phyloP scores from a whole-genome alignment of 2,329 filamentous ascomycete species.

The Chrysosporium keratinophilum region DNA sequence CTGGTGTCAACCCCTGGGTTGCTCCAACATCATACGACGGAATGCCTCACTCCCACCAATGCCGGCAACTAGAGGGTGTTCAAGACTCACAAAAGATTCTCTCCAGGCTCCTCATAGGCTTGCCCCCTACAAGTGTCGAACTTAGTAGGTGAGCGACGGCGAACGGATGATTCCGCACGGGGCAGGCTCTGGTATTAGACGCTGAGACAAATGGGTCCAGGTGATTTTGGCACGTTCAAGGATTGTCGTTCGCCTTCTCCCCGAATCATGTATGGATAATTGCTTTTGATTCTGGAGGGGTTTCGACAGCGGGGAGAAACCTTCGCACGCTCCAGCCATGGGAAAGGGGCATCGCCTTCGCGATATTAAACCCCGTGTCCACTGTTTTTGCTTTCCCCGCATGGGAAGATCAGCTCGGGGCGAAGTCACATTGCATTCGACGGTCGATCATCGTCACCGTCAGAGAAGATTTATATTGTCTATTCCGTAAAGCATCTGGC shows the following conservation, averaged over 20 bases:
- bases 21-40: too few relatives aligned
- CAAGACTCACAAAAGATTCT: too few relatives aligned
- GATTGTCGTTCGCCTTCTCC: neutral
- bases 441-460: neutral
- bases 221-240: neutral
- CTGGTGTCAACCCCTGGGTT: too few relatives aligned
- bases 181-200: too few relatives aligned
- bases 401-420: neutral
- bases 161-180: too few relatives aligned
- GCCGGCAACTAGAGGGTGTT: too few relatives aligned
- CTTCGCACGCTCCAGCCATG: neutral
- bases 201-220: neutral
- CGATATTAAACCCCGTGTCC: neutral
- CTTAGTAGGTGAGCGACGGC: too few relatives aligned
- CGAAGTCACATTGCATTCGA: neutral
- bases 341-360: neutral
- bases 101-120: too few relatives aligned
- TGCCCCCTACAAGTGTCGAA: too few relatives aligned
- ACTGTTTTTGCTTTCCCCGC: slow-evolving; percentile 1
- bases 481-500: neutral
- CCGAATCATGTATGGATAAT: neutral
- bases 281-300: slow-evolving; percentile 3
- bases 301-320: neutral
- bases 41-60: too few relatives aligned
- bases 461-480: neutral